Evolutionary conservation across 345 rosid genomes (phyloP).

Genomic region (Eucalyptus viminalis): DNA sequence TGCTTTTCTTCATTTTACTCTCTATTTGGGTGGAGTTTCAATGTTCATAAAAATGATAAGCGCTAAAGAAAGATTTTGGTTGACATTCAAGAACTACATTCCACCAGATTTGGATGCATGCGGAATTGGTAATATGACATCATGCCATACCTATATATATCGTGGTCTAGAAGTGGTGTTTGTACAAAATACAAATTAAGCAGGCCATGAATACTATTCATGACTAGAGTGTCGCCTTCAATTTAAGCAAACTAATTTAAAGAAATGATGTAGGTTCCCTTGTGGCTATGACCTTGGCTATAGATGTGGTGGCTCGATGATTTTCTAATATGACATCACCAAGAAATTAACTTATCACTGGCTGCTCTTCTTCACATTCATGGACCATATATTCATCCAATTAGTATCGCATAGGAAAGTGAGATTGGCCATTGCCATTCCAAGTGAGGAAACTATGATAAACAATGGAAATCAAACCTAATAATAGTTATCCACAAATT

Average conservation of each 20-base stretch:
- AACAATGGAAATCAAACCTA: neutral
- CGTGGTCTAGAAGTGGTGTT: neutral
- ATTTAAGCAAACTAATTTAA: neutral
- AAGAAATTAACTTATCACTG: neutral
- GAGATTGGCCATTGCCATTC: neutral
- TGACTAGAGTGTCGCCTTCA: neutral
- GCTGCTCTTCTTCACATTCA: neutral
- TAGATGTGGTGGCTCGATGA: accelerated
- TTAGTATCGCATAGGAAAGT: neutral
- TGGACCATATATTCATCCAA: neutral
- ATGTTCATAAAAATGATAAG: neutral
- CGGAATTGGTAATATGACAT: neutral
- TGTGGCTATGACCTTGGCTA: neutral
- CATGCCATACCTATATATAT: neutral
- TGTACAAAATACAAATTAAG: neutral
- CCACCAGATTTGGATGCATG: neutral
- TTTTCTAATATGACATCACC: neutral
- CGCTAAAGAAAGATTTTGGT: neutral
- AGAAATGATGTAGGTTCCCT: neutral
- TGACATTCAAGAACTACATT: neutral
- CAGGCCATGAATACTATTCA: neutral
- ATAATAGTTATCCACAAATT: neutral
- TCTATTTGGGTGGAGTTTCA: neutral
- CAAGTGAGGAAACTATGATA: neutral
- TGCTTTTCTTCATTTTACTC: neutral